A percentile compares a stretch with the other conserved stretches of the same genome.
Conservation (phyloP, 225 moss, liverwort and hornwort genomes). For the Pseudisothecium myosuroides region DNA sequence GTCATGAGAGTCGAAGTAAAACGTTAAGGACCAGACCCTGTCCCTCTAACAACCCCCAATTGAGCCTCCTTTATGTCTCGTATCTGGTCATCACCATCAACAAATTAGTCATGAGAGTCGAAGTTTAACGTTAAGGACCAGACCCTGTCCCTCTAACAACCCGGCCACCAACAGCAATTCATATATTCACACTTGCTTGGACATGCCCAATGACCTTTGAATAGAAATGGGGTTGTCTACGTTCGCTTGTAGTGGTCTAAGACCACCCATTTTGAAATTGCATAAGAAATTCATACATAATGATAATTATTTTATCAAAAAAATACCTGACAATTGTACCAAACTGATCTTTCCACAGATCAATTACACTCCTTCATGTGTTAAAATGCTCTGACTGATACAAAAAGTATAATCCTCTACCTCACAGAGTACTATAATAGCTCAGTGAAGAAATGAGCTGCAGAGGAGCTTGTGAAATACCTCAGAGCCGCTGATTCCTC, state of each 20-base stretch:
- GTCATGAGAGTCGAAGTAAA: background rate
- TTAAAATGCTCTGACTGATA: no score
- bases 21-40: background rate
- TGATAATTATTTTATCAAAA: no score
- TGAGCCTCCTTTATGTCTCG: conserved; percentile 82
- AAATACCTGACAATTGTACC: no score
- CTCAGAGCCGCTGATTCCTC: conserved; percentile 86
- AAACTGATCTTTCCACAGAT: no score
- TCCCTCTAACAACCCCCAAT: conserved; percentile 10
- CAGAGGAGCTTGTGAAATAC: conserved; percentile 12
- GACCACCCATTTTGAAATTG: no score
- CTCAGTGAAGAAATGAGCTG: background rate
- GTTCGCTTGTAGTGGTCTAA: no score
- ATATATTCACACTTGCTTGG: no score
- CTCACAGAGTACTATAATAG: background rate
- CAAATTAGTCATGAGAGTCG: background rate
- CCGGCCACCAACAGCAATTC: background rate
- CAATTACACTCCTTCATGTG: no score
- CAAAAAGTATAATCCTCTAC: no score
- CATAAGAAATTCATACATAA: no score
- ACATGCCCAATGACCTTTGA: no score
- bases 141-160: background rate
- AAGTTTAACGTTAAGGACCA: background rate
- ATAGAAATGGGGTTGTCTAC: no score
- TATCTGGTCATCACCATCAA: conserved; percentile 34